Conservation (phyloP, 345 rosid species). For the Salix caprea region DNA sequence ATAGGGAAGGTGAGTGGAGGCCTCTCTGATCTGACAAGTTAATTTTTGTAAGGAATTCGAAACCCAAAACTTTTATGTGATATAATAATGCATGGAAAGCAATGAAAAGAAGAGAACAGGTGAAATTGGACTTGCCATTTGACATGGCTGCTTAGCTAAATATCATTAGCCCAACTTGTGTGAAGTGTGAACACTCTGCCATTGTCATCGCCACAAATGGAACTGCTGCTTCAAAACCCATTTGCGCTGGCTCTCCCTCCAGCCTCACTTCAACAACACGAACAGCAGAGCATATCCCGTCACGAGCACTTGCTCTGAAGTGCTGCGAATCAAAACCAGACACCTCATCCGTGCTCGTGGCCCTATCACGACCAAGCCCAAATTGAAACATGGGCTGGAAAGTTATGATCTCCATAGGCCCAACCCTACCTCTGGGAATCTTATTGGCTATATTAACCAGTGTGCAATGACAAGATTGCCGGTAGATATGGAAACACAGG, state of each 20-base stretch:
- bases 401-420: too few relatives aligned
- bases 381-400: too few relatives aligned
- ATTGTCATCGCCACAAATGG: conserved; percentile 47
- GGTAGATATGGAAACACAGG: too few relatives aligned
- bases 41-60: not conserved
- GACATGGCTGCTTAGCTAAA: conserved; percentile 52
- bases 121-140: conserved; percentile 45
- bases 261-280: too few relatives aligned
- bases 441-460: too few relatives aligned
- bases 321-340: too few relatives aligned
- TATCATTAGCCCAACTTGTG: conserved; percentile 57
- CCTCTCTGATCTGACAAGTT: conserved; percentile 36
- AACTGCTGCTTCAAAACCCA: conserved; percentile 23
- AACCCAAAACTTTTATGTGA: not conserved
- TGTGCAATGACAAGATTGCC: too few relatives aligned
- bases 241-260: not conserved
- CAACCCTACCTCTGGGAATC: too few relatives aligned
- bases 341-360: too few relatives aligned
- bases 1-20: conserved; percentile 45
- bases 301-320: too few relatives aligned
- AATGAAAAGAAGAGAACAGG: conserved; percentile 18
- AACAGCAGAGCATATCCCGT: too few relatives aligned
- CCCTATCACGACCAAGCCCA: too few relatives aligned
- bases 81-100: not conserved
- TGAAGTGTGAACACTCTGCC: conserved; percentile 58